phyloP scores from a whole-genome alignment of 495 filamentous ascomycete species.

The Elaphomyces granulatus region DNA sequence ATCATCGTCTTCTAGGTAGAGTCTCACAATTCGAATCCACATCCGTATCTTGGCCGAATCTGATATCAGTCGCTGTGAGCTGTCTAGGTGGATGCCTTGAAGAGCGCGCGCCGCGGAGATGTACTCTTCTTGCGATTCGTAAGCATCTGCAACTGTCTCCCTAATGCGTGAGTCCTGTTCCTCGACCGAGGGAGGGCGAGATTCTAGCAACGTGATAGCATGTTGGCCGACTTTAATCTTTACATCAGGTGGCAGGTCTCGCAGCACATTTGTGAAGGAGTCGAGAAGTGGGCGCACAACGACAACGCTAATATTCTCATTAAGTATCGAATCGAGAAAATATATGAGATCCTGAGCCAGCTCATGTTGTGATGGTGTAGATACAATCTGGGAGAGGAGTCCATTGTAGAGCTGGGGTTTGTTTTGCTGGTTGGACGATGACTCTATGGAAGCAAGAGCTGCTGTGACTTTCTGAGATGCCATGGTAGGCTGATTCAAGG shows the following conservation, averaged over 20 bases:
- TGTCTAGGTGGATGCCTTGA: conserved; percentile 74
- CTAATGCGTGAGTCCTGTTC: conserved; percentile 69
- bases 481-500: no score
- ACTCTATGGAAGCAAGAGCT: conserved; percentile 40
- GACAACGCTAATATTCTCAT: conserved; percentile 57
- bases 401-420: conserved; percentile 49
- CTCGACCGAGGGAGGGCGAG: conserved; percentile 62
- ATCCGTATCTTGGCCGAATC: conserved; percentile 63
- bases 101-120: conserved; percentile 60
- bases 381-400: conserved; percentile 50
- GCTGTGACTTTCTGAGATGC: conserved; percentile 43
- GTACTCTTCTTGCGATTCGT: conserved; percentile 73
- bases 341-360: conserved; percentile 51
- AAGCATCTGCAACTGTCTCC: conserved; percentile 66
- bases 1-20: conserved; percentile 91
- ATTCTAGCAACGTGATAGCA: conserved; percentile 48
- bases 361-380: conserved; percentile 36
- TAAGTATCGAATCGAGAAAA: conserved; percentile 54
- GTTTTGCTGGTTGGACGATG: conserved; percentile 33
- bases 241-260: conserved; percentile 40
- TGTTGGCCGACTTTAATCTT: conserved; percentile 57
- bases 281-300: conserved; percentile 55
- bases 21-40: conserved; percentile 89
- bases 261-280: conserved; percentile 46
- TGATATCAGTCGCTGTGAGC: conserved; percentile 65